phyloP scores from a whole-genome alignment of 148 eudicot species.

The Rhododendron simsii region DNA sequence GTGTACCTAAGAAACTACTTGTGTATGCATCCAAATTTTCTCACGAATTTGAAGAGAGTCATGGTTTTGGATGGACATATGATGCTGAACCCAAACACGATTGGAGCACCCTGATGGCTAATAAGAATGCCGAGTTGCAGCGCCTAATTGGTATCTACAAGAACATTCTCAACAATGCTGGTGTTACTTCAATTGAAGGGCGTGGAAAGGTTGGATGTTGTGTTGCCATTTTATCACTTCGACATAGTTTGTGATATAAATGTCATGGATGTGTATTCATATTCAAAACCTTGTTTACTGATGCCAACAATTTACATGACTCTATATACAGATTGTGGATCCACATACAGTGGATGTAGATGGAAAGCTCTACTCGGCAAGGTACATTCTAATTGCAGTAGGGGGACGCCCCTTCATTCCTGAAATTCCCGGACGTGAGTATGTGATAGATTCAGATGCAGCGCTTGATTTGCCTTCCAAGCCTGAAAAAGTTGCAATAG shows the following conservation, averaged over 20 bases:
- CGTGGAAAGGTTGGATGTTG: conserved; percentile 83
- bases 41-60: conserved; percentile 94
- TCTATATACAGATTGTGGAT: conserved; percentile 67
- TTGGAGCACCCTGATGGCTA: conserved; percentile 93
- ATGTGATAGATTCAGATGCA: conserved; percentile 89
- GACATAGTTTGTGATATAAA: neutral
- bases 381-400: conserved; percentile 79
- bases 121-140: conserved; percentile 94
- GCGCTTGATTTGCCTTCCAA: conserved; percentile 92
- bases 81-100: conserved; percentile 91
- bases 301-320: conserved; percentile 10
- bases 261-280: neutral
- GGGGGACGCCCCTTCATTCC: conserved; percentile 94
- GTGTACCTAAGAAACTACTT: conserved; percentile 95
- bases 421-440: conserved; percentile 86
- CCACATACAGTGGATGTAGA: conserved; percentile 95
- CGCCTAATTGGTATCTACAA: conserved; percentile 91
- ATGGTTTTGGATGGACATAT: conserved; percentile 93
- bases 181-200: conserved; percentile 80
- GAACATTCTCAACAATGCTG: conserved; percentile 72
- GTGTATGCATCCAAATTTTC: conserved; percentile 87
- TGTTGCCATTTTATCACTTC: neutral
- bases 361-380: conserved; percentile 83
- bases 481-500: conserved; percentile 89
- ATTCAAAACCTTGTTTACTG: neutral